Percentiles rank a stretch among this genome's conserved stretches.
phyloP scores from a whole-genome alignment of 2,329 filamentous ascomycete genomes.

The Fusarium sp. region DNA sequence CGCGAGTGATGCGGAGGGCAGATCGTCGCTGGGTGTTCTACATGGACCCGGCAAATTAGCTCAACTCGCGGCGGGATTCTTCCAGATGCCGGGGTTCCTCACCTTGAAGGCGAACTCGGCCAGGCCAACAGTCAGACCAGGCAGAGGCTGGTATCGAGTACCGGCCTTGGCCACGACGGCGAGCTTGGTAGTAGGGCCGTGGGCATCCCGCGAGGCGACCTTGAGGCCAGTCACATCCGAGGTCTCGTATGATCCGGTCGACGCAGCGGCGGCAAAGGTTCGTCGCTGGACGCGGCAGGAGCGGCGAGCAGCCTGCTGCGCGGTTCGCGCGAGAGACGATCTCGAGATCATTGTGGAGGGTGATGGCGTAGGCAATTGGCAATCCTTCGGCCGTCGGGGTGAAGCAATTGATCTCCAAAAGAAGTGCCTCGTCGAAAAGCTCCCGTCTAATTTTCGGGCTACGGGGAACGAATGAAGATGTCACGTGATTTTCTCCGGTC shows the following conservation, averaged over 20 bases:
- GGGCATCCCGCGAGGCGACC: conserved; percentile 89
- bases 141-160: conserved; percentile 89
- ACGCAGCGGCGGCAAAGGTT: conserved; percentile 69
- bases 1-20: conserved; percentile 91
- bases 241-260: conserved; percentile 87
- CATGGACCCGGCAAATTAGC: conserved; percentile 60
- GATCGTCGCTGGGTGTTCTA: conserved; percentile 90
- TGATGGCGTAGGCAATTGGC: conserved; percentile 68
- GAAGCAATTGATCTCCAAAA: conserved; percentile 54
- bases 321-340: conserved; percentile 69
- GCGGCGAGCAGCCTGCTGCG: conserved; percentile 68
- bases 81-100: conserved; percentile 25
- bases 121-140: conserved; percentile 89
- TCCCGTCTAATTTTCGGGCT: conserved; percentile 60
- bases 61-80: conserved; percentile 42
- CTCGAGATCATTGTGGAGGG: conserved; percentile 72
- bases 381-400: conserved; percentile 57
- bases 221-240: conserved; percentile 90
- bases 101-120: conserved; percentile 99
- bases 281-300: conserved; percentile 68
- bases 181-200: conserved; percentile 89
- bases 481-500: conserved; percentile 53
- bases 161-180: conserved; percentile 94
- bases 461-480: conserved; percentile 39
- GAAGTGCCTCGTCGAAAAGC: conserved; percentile 58